These are phyloP conservation scores for Thalassiosira hispida DNA, from an alignment of 352 stramenopile genomes.

Conservation along the genomic window DNA sequence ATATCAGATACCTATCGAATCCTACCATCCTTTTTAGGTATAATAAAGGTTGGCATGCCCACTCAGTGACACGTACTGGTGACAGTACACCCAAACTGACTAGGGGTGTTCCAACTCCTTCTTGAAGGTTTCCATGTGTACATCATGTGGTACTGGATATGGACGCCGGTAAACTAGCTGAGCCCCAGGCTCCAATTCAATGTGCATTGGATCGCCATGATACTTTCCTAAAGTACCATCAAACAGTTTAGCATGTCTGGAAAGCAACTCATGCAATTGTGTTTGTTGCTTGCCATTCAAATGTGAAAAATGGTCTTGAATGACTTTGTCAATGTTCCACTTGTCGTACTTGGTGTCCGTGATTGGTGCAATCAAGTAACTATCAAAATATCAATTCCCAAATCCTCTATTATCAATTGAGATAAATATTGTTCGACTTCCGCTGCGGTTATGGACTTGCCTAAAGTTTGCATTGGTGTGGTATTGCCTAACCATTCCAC, in stretches of 20 bases:
- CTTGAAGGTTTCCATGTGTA: conserved; percentile 8
- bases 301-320: too few relatives aligned
- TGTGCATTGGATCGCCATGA: conserved; percentile 4
- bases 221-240: conserved; percentile 13
- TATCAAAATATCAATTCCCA: too few relatives aligned
- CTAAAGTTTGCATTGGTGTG: too few relatives aligned
- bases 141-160: conserved; percentile 12
- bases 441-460: too few relatives aligned
- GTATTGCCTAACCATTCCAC: too few relatives aligned
- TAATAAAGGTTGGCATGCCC: conserved; percentile 32
- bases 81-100: conserved; percentile 25
- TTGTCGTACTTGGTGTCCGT: too few relatives aligned
- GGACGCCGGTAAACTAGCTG: conserved; percentile 5
- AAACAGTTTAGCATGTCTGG: conserved; percentile 6
- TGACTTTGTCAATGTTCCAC: too few relatives aligned
- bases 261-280: neutral
- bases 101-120: conserved; percentile 27
- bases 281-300: neutral
- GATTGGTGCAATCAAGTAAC: too few relatives aligned
- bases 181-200: conserved; percentile 9
- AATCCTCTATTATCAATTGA: too few relatives aligned
- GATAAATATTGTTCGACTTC: too few relatives aligned
- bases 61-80: conserved; percentile 11
- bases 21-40: conserved; percentile 62
- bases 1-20: conserved; percentile 60